Percentiles rank a stretch among this genome's conserved stretches.
phyloP scores from a whole-genome alignment of 208 protist species.

The Leishmania amazonensis region DNA sequence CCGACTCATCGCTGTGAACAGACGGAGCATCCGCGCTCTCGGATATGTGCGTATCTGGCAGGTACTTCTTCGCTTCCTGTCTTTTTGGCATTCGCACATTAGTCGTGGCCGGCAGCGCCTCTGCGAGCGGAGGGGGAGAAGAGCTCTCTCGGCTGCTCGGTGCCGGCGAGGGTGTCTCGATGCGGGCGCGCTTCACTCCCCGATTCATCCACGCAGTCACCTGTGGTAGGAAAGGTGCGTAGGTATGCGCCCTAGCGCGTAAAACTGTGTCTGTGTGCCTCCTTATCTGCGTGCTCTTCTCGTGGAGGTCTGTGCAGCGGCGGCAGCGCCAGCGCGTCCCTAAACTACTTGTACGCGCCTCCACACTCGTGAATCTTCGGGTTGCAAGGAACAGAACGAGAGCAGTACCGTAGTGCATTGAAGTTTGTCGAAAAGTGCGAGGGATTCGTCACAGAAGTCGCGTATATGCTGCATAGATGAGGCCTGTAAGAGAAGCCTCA shows the following conservation, averaged over 20 bases:
- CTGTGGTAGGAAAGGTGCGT: background rate
- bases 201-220: background rate
- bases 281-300: background rate
- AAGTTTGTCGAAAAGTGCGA: background rate
- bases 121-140: background rate
- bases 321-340: background rate
- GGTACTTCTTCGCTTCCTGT: constrained; percentile 19
- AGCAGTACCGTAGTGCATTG: background rate
- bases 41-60: constrained; percentile 10
- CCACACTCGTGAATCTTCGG: background rate
- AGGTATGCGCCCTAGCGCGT: background rate
- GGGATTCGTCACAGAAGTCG: background rate
- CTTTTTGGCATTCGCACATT: background rate
- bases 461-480: background rate
- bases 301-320: background rate
- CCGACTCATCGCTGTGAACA: constrained; percentile 25
- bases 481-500: background rate
- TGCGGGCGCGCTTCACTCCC: constrained; percentile 8
- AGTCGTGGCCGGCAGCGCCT: background rate
- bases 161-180: constrained; percentile 6
- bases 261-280: background rate
- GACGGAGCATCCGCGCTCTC: constrained; percentile 13
- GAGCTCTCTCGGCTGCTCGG: constrained; percentile 8
- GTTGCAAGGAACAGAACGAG: background rate
- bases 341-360: background rate